Conservation (phyloP, 2,329 filamentous ascomycete species). For the Moelleriella libera region DNA sequence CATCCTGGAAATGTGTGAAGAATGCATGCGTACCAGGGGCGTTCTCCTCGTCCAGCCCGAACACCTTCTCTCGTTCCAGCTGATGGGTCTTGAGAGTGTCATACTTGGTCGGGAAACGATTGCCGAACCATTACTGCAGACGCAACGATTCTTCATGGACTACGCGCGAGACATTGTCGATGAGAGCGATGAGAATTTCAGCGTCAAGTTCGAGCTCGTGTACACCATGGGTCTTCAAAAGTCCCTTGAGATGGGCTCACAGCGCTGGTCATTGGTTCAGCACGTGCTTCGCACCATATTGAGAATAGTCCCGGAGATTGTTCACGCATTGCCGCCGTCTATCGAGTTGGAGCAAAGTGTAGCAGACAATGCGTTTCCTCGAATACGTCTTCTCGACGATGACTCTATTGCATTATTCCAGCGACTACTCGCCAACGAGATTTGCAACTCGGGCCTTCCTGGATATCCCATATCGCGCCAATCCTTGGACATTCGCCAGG, state of each 20-base stretch:
- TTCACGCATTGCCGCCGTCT: slow-evolving; percentile 20
- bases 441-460: slow-evolving; percentile 19
- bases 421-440: slow-evolving; percentile 6
- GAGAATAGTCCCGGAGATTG: no score
- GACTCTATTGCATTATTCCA: no score
- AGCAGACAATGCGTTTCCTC: slow-evolving; percentile 4
- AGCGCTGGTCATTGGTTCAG: slow-evolving; percentile 2
- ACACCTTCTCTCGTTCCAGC: slow-evolving; percentile 47
- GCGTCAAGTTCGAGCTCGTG: slow-evolving; percentile 44
- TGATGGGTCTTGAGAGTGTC: slow-evolving; percentile 42
- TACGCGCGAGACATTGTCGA: slow-evolving; percentile 43
- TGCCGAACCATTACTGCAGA: slow-evolving; percentile 17
- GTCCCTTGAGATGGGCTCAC: slow-evolving; percentile 29
- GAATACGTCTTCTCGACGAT: no score
- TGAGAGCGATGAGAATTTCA: slow-evolving; percentile 52
- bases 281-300: not conserved
- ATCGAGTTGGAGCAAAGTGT: slow-evolving; percentile 23
- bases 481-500: slow-evolving; percentile 11
- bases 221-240: slow-evolving; percentile 45
- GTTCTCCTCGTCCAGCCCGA: slow-evolving; percentile 50
- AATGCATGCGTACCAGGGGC: slow-evolving; percentile 35
- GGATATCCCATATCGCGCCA: slow-evolving; percentile 27
- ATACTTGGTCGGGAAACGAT: slow-evolving; percentile 10
- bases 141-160: slow-evolving; percentile 26
- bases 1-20: slow-evolving; percentile 23